These are phyloP conservation scores for Syncephalastrum monosporum DNA, from an alignment of 371 early-diverging fungal species.

Conservation along the genomic window DNA sequence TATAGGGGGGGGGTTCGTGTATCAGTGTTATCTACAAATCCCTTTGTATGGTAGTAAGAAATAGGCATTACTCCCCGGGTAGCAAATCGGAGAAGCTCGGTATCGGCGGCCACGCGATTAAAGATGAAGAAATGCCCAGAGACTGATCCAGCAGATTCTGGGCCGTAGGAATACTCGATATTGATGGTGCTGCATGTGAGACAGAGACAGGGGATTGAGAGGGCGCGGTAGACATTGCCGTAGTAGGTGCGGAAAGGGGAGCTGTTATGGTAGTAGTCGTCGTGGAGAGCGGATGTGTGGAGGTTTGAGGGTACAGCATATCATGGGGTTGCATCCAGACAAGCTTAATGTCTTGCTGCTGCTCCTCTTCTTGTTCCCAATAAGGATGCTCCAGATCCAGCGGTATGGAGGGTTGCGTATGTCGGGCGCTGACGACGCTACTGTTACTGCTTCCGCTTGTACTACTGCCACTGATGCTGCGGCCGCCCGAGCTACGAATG, in stretches of 20 bases:
- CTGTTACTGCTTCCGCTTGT: neutral
- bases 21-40: too few species aligned
- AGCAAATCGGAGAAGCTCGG: too few species aligned
- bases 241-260: conserved; percentile 14
- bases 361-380: conserved; percentile 1
- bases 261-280: conserved; percentile 1
- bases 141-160: too few species aligned
- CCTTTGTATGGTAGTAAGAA: too few species aligned
- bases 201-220: too few species aligned
- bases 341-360: conserved; percentile 2
- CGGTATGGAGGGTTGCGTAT: neutral
- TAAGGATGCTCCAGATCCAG: neutral
- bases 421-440: neutral
- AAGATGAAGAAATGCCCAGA: too few species aligned
- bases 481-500: neutral
- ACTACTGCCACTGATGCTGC: conserved; percentile 1
- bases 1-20: too few species aligned
- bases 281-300: neutral
- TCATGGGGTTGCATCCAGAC: conserved; percentile 19
- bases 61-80: too few species aligned
- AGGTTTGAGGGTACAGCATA: conserved; percentile 8
- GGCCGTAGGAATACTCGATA: too few species aligned
- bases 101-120: too few species aligned
- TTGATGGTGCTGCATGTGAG: too few species aligned
- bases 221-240: conserved; percentile 8